These are phyloP conservation scores for Saprolegnia diclina DNA, from an alignment of 352 stramenopile genomes.

Conservation along the genomic window DNA sequence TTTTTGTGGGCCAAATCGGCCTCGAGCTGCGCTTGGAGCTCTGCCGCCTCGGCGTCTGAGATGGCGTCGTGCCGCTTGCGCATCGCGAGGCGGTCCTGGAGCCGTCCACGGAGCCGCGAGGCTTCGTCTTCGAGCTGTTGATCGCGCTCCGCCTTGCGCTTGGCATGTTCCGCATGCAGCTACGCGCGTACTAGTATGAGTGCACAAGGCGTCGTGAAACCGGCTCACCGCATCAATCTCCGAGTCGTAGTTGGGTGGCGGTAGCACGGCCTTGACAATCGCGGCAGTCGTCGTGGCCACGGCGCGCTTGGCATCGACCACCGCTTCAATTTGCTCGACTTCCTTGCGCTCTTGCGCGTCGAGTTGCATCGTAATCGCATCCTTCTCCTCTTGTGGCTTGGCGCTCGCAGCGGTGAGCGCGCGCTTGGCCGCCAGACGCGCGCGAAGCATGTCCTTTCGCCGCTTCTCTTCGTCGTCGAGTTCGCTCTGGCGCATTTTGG, in stretches of 20 bases:
- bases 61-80: conserved; percentile 18
- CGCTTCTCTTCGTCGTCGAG: conserved; percentile 33
- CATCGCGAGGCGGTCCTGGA: conserved; percentile 18
- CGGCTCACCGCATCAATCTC: conserved; percentile 30
- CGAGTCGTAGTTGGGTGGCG: conserved; percentile 29
- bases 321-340: conserved; percentile 29
- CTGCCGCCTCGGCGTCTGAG: background rate
- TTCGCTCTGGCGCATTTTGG: conserved; percentile 27
- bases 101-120: background rate
- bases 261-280: background rate
- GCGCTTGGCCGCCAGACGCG: conserved; percentile 27
- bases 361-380: conserved; percentile 31
- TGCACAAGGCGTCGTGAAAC: background rate
- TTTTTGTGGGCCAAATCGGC: conserved; percentile 13
- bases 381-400: conserved; percentile 28
- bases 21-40: conserved; percentile 28
- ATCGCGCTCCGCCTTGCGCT: conserved; percentile 13
- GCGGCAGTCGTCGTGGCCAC: conserved; percentile 19
- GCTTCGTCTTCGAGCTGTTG: conserved; percentile 15
- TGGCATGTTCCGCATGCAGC: conserved; percentile 14
- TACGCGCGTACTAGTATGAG: background rate
- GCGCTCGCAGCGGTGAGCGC: conserved; percentile 26
- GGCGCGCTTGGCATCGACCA: conserved; percentile 19
- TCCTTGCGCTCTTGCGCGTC: conserved; percentile 23
- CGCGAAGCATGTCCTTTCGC: conserved; percentile 27